phyloP scores from a whole-genome alignment of 2,329 filamentous ascomycete species.

The Colletotrichum agaves region DNA sequence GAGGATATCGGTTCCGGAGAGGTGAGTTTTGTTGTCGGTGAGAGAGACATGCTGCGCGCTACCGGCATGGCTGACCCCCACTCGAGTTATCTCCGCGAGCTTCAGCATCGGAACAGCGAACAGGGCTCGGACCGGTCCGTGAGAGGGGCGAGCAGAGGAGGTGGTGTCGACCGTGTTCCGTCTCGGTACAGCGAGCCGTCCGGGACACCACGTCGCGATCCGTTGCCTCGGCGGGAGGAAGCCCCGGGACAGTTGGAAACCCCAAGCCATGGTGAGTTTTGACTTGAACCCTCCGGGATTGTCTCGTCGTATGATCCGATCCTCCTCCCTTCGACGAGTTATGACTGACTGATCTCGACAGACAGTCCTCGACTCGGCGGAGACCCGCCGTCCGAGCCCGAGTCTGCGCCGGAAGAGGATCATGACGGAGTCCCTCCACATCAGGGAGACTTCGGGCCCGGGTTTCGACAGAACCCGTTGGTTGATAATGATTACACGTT shows the following conservation, averaged over 20 bases:
- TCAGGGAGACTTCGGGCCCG: constrained; percentile 26
- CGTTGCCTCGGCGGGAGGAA: neutral
- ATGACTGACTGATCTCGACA: neutral
- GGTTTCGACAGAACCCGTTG: constrained; percentile 43
- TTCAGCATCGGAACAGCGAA: constrained; percentile 33
- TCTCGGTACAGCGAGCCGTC: constrained; percentile 12
- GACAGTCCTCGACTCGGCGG: constrained; percentile 16
- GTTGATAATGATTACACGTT: constrained; percentile 48
- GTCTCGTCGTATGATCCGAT: neutral
- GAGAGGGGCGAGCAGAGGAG: constrained; percentile 1
- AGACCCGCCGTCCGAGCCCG: constrained; percentile 19
- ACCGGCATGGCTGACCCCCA: constrained; percentile 16
- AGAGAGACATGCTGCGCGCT: neutral
- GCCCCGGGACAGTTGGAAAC: constrained; percentile 18
- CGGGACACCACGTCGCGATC: constrained; percentile 17
- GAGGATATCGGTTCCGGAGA: constrained; percentile 40
- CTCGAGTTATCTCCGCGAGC: constrained; percentile 35
- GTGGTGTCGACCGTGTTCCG: constrained; percentile 5
- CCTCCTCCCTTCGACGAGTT: neutral
- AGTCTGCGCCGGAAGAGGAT: constrained; percentile 12
- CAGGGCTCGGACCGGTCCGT: constrained; percentile 17
- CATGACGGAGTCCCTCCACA: constrained; percentile 1
- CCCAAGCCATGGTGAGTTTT: constrained; percentile 19
- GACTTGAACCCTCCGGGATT: neutral
- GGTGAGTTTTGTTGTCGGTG: constrained; percentile 33